These are phyloP conservation scores for Termitomyces sp. DNA, from an alignment of 768 basidiomycete genomes.

Conservation along the genomic window DNA sequence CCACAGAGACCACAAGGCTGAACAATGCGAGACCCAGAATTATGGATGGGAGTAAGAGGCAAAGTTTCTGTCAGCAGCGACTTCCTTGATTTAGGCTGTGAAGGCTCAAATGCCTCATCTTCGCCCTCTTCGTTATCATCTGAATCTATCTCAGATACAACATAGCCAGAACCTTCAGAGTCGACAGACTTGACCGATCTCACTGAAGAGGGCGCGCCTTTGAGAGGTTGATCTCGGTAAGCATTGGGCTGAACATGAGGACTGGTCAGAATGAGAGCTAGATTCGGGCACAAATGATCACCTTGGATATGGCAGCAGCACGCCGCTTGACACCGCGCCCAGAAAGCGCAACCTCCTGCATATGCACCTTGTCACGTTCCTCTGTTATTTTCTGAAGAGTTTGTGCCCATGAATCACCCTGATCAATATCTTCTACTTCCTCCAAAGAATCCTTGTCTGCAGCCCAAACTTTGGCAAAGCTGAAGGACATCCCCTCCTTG, in stretches of 20 bases:
- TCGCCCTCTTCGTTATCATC: conserved; percentile 22
- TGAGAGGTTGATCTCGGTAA: conserved; percentile 19
- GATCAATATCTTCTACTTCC: conserved; percentile 62
- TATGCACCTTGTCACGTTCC: conserved; percentile 40
- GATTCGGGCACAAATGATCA: conserved; percentile 7
- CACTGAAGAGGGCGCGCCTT: conserved; percentile 5
- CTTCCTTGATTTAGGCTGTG: conserved; percentile 18
- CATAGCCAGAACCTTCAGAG: conserved; percentile 35
- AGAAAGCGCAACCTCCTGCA: conserved; percentile 49
- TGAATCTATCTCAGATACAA: conserved; percentile 28
- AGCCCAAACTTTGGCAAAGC: conserved; percentile 92
- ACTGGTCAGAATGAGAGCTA: background rate
- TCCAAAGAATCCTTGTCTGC: conserved; percentile 71
- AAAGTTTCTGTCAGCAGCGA: conserved; percentile 1
- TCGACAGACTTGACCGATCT: conserved; percentile 19
- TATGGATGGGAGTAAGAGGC: conserved; percentile 19
- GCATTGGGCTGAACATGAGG: conserved; percentile 29
- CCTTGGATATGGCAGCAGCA: conserved; percentile 63
- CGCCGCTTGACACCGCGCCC: conserved; percentile 77
- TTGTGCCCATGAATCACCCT: conserved; percentile 80
- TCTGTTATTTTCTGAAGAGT: conserved; percentile 55
- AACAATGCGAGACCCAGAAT: conserved; percentile 5
- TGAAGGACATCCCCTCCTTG: conserved; percentile 62
- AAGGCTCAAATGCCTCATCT: conserved; percentile 16
- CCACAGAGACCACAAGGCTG: conserved; percentile 65